phyloP scores from a whole-genome alignment of 495 filamentous ascomycete species.

The Elasticomyces elasticus region DNA sequence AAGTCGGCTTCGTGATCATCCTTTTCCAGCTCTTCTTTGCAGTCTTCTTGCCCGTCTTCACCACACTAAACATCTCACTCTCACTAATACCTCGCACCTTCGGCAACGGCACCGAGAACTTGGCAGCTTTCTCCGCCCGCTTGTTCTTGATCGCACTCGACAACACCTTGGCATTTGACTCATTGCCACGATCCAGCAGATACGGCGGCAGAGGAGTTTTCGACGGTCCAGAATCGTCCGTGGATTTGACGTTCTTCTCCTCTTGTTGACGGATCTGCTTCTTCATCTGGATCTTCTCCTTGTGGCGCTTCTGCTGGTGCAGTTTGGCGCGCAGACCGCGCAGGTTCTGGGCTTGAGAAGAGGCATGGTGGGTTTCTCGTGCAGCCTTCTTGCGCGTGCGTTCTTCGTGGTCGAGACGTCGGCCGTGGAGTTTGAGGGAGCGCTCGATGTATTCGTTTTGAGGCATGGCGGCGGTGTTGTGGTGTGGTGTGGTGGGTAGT shows the following conservation, averaged over 20 bases:
- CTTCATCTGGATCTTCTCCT: conserved; percentile 98
- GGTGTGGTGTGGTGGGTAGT: neutral
- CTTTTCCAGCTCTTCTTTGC: conserved; percentile 83
- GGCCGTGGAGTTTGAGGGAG: conserved; percentile 70
- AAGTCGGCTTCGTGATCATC: conserved; percentile 88
- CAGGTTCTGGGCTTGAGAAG: conserved; percentile 82
- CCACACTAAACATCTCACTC: conserved; percentile 97
- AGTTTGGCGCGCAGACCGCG: conserved; percentile 87
- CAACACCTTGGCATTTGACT: conserved; percentile 81
- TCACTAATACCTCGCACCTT: conserved; percentile 90
- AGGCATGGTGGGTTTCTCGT: conserved; percentile 75
- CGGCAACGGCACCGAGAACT: conserved; percentile 86
- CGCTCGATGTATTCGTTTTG: conserved; percentile 94
- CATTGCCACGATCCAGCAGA: conserved; percentile 78
- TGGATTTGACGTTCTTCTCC: conserved; percentile 88
- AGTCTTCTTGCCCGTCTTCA: conserved; percentile 86
- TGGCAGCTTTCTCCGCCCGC: conserved; percentile 84
- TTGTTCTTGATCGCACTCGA: conserved; percentile 79
- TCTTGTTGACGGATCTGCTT: conserved; percentile 92
- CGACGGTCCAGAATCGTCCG: conserved; percentile 62
- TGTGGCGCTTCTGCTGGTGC: conserved; percentile 84
- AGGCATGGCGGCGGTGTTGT: conserved; percentile 46
- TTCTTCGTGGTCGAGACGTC: conserved; percentile 83
- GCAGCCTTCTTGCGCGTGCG: conserved; percentile 76
- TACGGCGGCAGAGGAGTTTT: conserved; percentile 71